Conservation (phyloP, 495 filamentous ascomycete species). For the Xylaria palmicola region DNA sequence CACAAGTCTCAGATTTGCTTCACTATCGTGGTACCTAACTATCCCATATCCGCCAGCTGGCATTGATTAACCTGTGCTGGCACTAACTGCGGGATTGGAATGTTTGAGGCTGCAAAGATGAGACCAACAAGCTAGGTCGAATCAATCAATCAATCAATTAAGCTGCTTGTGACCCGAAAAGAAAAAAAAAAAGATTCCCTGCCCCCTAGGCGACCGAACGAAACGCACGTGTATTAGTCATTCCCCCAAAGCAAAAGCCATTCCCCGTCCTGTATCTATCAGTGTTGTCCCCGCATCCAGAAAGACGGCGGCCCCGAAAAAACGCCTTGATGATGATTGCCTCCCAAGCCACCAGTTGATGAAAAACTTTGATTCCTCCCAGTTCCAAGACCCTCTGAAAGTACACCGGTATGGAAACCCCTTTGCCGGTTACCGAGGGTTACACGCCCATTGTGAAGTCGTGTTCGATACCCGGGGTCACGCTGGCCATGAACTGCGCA, state of each 20-base stretch:
- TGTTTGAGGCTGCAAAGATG: too few relatives aligned
- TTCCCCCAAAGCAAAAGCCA: conserved; percentile 3
- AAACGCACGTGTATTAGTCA: neutral
- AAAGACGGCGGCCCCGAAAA: conserved; percentile 7
- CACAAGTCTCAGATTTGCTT: neutral
- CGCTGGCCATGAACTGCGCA: conserved; percentile 82
- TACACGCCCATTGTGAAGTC: conserved; percentile 98
- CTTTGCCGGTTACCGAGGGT: too few relatives aligned
- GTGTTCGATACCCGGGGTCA: conserved; percentile 95
- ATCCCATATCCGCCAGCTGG: too few relatives aligned
- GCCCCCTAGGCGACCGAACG: neutral
- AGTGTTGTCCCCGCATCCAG: conserved; percentile 5
- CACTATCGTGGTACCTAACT: neutral
- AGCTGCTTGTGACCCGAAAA: neutral
- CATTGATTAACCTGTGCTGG: too few relatives aligned
- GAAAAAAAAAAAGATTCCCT: too few relatives aligned
- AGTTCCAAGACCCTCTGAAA: neutral
- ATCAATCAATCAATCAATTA: neutral
- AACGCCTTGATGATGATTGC: conserved; percentile 15
- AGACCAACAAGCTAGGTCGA: too few relatives aligned
- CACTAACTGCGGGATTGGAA: too few relatives aligned
- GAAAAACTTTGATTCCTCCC: neutral
- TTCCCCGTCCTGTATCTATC: conserved; percentile 8
- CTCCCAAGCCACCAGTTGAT: conserved; percentile 7
- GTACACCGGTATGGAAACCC: neutral